Percentiles rank a stretch among this genome's conserved stretches.
These are phyloP conservation scores for Leccinellum luteum DNA, from an alignment of 768 basidiomycete genomes.

Conservation along the genomic window DNA sequence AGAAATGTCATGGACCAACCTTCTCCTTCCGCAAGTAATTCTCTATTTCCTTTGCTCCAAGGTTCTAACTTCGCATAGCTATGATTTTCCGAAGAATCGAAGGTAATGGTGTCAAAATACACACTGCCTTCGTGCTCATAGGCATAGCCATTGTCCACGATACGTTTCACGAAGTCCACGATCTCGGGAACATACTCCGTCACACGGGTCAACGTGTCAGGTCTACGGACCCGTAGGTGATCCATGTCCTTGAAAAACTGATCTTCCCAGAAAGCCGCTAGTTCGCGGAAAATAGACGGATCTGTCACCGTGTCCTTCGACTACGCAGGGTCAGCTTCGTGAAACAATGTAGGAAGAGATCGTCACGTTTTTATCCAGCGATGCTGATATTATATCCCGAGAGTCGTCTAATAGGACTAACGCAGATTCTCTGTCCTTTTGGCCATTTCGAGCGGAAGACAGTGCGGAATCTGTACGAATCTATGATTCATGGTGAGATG, in stretches of 20 bases:
- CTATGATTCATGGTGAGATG: conserved; percentile 23
- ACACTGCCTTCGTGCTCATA: conserved; percentile 79
- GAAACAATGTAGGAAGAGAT: conserved; percentile 9
- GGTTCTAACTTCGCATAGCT: conserved; percentile 94
- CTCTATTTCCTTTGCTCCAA: conserved; percentile 92
- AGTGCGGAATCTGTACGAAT: conserved; percentile 58
- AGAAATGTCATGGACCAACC: conserved; percentile 42
- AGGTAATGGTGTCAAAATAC: conserved; percentile 86
- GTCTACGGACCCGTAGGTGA: conserved; percentile 79
- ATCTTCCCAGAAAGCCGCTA: conserved; percentile 86
- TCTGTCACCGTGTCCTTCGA: conserved; percentile 79
- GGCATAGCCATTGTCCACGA: conserved; percentile 79
- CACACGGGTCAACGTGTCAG: conserved; percentile 90
- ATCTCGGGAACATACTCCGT: conserved; percentile 98
- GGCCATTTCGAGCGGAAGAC: conserved; percentile 44
- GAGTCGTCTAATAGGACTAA: conserved; percentile 67
- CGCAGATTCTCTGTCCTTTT: conserved; percentile 43
- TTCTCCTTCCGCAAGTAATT: conserved; percentile 89
- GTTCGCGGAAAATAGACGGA: conserved; percentile 76
- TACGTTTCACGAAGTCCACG: conserved; percentile 80
- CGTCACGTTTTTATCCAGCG: conserved; percentile 70
- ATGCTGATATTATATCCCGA: conserved; percentile 69
- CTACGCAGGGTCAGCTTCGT: conserved; percentile 38
- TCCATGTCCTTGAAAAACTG: conserved; percentile 92
- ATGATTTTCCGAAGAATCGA: conserved; percentile 75